phyloP scores from a whole-genome alignment of 352 stramenopile genomes.

The Phytophthora idaei region DNA sequence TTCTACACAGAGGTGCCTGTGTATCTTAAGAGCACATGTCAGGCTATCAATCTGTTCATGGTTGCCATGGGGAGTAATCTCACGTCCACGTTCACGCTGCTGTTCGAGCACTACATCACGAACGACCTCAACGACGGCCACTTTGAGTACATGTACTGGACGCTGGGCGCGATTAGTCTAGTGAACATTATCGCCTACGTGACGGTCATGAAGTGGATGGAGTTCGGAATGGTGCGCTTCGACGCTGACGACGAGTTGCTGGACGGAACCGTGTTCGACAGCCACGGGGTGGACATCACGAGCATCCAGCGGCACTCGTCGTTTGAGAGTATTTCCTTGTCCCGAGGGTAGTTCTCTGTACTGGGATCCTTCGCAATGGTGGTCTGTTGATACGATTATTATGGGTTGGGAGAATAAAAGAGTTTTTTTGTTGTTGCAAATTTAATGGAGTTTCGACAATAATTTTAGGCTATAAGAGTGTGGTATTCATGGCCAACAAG shows the following conservation, averaged over 20 bases:
- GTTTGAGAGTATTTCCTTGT: slow-evolving; percentile 82
- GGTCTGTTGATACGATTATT: slow-evolving; percentile 48
- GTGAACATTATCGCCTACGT: slow-evolving; percentile 80
- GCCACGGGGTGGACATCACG: slow-evolving; percentile 70
- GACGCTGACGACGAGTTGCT: slow-evolving; percentile 74
- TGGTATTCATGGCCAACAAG: slow-evolving; percentile 37
- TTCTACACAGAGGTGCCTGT: slow-evolving; percentile 90
- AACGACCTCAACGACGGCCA: slow-evolving; percentile 79
- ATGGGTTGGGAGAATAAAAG: slow-evolving; percentile 41
- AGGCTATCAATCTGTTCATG: slow-evolving; percentile 90
- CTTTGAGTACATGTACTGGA: slow-evolving; percentile 93
- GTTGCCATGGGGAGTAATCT: slow-evolving; percentile 89
- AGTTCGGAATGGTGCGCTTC: slow-evolving; percentile 85
- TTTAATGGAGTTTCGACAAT: slow-evolving; percentile 15
- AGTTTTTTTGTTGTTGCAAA: slow-evolving; percentile 18
- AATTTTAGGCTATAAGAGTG: slow-evolving; percentile 13
- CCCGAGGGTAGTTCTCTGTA: slow-evolving; percentile 35
- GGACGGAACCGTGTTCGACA: slow-evolving; percentile 62
- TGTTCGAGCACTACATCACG: slow-evolving; percentile 82
- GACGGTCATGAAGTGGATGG: slow-evolving; percentile 86
- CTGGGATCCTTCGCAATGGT: slow-evolving; percentile 8
- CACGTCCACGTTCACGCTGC: slow-evolving; percentile 87
- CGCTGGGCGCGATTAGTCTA: slow-evolving; percentile 68
- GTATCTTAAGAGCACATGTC: slow-evolving; percentile 88
- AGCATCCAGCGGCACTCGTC: slow-evolving; percentile 73